A percentile compares a stretch with the other conserved stretches of the same genome.
phyloP scores from a whole-genome alignment of 192 early-diverging fungal species.

The Geranomyces variabilis region DNA sequence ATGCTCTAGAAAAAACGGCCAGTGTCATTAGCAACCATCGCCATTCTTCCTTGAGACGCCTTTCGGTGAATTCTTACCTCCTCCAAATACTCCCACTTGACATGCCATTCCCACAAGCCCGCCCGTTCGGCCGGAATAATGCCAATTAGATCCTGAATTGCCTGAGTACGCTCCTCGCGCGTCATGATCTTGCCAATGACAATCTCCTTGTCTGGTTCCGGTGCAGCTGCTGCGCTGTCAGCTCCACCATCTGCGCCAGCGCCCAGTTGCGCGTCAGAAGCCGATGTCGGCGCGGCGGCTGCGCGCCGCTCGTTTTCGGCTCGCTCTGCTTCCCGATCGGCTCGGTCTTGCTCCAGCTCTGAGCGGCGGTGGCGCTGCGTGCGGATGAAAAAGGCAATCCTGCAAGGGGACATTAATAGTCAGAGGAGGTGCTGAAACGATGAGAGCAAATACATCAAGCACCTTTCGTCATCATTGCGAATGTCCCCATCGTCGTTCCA shows the following conservation, averaged over 20 bases:
- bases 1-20: constrained; percentile 38
- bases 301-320: not conserved
- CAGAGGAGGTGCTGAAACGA: no score
- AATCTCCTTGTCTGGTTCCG: constrained; percentile 28
- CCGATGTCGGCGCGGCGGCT: constrained; percentile 13
- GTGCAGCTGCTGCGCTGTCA: constrained; percentile 22
- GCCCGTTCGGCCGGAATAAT: constrained; percentile 72
- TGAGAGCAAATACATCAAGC: no score
- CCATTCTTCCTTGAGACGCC: not conserved
- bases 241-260: constrained; percentile 32
- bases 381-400: constrained; percentile 21
- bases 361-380: constrained; percentile 19
- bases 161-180: constrained; percentile 66
- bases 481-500: constrained; percentile 77
- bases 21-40: not conserved
- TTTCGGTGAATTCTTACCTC: constrained; percentile 50
- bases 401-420: not conserved
- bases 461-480: constrained; percentile 41
- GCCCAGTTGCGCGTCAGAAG: constrained; percentile 52
- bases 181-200: constrained; percentile 64
- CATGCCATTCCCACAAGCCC: constrained; percentile 69
- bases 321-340: constrained; percentile 58
- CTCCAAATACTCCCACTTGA: constrained; percentile 78
- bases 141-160: constrained; percentile 68
- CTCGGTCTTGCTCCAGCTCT: constrained; percentile 41